phyloP scores from a whole-genome alignment of 345 rosid genomes.

The Stellera chamaejasme region DNA sequence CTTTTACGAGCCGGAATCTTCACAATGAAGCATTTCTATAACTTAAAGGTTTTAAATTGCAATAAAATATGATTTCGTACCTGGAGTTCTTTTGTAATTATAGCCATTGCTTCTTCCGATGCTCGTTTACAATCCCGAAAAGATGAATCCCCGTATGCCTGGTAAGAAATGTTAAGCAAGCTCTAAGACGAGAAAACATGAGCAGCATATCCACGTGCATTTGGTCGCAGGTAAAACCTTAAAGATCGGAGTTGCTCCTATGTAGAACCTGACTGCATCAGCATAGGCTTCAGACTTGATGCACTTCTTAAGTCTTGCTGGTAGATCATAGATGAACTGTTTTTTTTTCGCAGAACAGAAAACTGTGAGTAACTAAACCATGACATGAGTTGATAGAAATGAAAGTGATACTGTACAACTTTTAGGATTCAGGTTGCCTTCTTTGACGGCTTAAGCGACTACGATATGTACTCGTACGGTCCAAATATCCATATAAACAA shows the following conservation, averaged over 20 bases:
- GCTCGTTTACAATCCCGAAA: constrained; percentile 95
- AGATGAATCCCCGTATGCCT: constrained; percentile 97
- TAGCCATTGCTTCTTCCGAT: constrained; percentile 84
- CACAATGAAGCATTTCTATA: too few species aligned
- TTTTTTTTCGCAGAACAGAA: constrained; percentile 50
- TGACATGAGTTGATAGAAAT: constrained; percentile 1
- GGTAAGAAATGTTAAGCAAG: constrained; percentile 17
- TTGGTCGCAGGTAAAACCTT: constrained; percentile 35
- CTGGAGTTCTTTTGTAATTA: constrained; percentile 72
- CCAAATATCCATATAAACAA: constrained; percentile 1
- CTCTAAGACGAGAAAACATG: constrained; percentile 6
- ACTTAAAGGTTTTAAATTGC: too few species aligned
- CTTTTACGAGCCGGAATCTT: too few species aligned
- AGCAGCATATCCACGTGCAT: background rate
- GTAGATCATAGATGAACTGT: constrained; percentile 99
- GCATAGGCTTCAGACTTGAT: constrained; percentile 88
- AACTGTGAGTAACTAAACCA: constrained; percentile 27
- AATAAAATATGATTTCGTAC: constrained; percentile 24
- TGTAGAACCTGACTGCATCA: constrained; percentile 93
- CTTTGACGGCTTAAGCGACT: too few species aligned
- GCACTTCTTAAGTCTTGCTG: constrained; percentile 90
- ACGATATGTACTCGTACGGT: background rate
- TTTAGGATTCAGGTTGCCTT: background rate
- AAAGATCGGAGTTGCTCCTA: constrained; percentile 97
- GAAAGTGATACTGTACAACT: background rate